Base-by-base conservation (phyloP, 257 asterid genomes). In the Echium plantagineum region DNA sequence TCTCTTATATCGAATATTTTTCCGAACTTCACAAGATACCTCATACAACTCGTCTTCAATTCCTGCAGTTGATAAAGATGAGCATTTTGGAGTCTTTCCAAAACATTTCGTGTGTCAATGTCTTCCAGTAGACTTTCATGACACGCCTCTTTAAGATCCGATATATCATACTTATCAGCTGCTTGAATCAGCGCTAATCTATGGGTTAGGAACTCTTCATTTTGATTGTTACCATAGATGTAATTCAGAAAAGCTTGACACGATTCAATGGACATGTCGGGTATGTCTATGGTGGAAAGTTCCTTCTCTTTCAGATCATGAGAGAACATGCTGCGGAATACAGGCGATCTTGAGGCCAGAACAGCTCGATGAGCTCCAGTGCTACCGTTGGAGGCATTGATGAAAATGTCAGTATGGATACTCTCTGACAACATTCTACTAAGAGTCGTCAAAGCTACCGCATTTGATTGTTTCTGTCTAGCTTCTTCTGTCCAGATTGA, bases 271-370 rank as follows among this genome's bases (percentile, higher is more conserved):
- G 98, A 86, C 98, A 93, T 93, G 73, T 93, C 97, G 0, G 89
- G 49, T 61, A 93, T 84, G 84, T 86, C 30, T n/a, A 91, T 68
- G 59, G 79, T 79, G 0, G 95, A 86, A 61, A 81, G 30, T 38
- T 89, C 94, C 66, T 84, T 93, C 75, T 93, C 96, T 80, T 75
- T 81, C 55, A 93, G 94, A 55, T 91, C 85, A 30, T 91, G 98
- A 1, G 87, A 79, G 81, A 91, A 91, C 98, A 91, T 91, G 80
- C 95, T 85, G 58, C 81, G 75, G 76, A 91, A 91, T 24, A 91
- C 98, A 2, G 93, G 96, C 2, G 98, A 91, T 48, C 95, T 71
- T 4, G 96, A 76, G 9, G 98, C 98, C 26, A 91, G 94, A 71
- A 91, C 89, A 7, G 98, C 98, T 2, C 96, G 89, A 42, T 91